Conservation (phyloP, 2,329 filamentous ascomycete species). For the Scedosporium dehoogii region DNA sequence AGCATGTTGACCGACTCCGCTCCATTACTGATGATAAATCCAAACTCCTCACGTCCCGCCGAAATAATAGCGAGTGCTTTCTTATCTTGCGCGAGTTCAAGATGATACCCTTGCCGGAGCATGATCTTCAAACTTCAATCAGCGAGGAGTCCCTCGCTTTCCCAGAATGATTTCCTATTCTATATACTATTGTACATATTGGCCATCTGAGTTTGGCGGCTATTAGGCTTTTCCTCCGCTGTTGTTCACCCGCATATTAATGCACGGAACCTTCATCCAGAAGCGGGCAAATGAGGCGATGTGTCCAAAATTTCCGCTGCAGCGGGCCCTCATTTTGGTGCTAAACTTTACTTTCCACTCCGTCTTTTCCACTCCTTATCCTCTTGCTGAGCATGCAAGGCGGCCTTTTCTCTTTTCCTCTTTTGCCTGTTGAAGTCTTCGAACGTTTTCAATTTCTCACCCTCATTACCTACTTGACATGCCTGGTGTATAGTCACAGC, state of each 20-base stretch:
- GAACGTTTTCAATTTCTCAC: background rate
- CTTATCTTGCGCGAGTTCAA: no score
- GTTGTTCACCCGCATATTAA: background rate
- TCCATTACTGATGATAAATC: no score
- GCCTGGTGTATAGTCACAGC: background rate
- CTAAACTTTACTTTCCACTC: background rate
- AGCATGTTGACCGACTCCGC: no score
- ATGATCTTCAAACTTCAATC: no score
- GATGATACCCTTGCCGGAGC: no score
- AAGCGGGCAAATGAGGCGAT: no score
- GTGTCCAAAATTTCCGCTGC: background rate
- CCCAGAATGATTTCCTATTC: background rate
- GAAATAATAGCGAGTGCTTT: no score
- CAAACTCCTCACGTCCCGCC: no score
- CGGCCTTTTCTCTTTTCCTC: background rate
- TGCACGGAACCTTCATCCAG: background rate
- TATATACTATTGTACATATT: background rate
- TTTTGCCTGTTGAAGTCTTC: slow-evolving; percentile 1
- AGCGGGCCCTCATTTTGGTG: background rate
- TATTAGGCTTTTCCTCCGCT: background rate
- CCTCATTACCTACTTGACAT: background rate
- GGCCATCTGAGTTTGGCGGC: background rate
- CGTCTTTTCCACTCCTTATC: slow-evolving; percentile 1
- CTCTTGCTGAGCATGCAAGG: background rate
- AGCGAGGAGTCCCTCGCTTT: no score